Percentiles rank a stretch among this genome's conserved stretches.
These are phyloP conservation scores for Didymella lethalis DNA, from an alignment of 2,329 filamentous ascomycete species.

Conservation along the genomic window DNA sequence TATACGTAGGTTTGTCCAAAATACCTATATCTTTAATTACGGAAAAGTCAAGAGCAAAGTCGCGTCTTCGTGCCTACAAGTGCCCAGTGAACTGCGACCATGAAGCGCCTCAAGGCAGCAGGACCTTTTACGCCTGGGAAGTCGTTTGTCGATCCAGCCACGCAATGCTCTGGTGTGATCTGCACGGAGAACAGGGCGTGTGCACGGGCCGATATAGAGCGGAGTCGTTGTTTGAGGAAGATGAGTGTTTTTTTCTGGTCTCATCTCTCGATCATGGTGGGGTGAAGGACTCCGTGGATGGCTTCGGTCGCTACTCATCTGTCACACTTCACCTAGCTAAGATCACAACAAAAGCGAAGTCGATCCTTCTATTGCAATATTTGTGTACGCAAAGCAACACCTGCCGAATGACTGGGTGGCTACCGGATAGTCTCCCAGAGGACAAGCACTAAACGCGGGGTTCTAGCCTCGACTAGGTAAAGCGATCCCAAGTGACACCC, in stretches of 20 bases:
- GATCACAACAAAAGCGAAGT: neutral
- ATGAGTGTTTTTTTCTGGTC: neutral
- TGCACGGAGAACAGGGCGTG: neutral
- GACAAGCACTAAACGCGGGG: conserved; percentile 11
- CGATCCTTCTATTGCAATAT: neutral
- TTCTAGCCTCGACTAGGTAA: conserved; percentile 17
- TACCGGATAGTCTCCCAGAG: conserved; percentile 9
- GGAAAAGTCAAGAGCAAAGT: conserved; percentile 3
- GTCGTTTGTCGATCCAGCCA: neutral
- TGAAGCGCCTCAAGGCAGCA: neutral
- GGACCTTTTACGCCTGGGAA: neutral
- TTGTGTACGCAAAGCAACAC: neutral
- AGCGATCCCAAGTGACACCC: conserved; percentile 6
- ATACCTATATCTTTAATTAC: conserved; percentile 17
- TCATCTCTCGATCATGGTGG: neutral
- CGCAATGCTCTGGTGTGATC: neutral
- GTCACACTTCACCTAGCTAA: neutral
- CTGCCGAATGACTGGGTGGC: neutral
- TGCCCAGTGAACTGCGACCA: neutral
- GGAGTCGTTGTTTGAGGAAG: neutral
- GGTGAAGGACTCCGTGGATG: neutral
- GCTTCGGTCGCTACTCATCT: neutral
- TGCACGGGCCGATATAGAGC: neutral
- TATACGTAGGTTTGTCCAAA: conserved; percentile 26
- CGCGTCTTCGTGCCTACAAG: neutral